These are phyloP conservation scores for Xylaria sp. DNA, from an alignment of 2,329 filamentous ascomycete genomes.

Conservation along the genomic window DNA sequence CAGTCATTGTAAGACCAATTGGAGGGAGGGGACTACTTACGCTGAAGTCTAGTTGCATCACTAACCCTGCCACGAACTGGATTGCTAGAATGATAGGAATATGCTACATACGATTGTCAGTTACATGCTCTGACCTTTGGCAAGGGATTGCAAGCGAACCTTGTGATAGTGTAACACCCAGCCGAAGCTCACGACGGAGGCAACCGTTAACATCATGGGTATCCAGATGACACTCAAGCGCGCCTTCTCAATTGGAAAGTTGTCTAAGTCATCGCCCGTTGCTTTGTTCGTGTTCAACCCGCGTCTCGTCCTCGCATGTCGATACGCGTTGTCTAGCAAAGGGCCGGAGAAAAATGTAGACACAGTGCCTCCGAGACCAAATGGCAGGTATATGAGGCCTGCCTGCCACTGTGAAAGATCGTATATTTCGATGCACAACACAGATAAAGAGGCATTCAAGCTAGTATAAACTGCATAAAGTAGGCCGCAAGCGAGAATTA, in stretches of 20 bases:
- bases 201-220: neutral
- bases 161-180: neutral
- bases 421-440: neutral
- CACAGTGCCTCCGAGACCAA: neutral
- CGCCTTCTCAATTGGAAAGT: neutral
- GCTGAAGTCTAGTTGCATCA: slow-evolving; percentile 1
- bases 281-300: neutral
- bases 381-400: neutral
- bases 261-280: neutral
- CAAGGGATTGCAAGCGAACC: neutral
- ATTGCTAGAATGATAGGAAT: neutral
- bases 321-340: neutral
- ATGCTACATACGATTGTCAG: neutral
- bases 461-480: neutral
- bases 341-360: neutral
- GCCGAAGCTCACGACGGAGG: neutral
- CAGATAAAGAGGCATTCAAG: neutral
- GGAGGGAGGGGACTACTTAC: neutral
- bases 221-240: neutral
- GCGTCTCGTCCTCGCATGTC: neutral
- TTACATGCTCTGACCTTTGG: neutral
- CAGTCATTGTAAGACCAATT: neutral
- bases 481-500: neutral
- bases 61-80: slow-evolving; percentile 1
- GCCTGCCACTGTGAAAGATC: neutral